Percentiles rank a stretch among this genome's conserved stretches.
Conservation (phyloP, 768 basidiomycete genomes). For the Suillus plorans region DNA sequence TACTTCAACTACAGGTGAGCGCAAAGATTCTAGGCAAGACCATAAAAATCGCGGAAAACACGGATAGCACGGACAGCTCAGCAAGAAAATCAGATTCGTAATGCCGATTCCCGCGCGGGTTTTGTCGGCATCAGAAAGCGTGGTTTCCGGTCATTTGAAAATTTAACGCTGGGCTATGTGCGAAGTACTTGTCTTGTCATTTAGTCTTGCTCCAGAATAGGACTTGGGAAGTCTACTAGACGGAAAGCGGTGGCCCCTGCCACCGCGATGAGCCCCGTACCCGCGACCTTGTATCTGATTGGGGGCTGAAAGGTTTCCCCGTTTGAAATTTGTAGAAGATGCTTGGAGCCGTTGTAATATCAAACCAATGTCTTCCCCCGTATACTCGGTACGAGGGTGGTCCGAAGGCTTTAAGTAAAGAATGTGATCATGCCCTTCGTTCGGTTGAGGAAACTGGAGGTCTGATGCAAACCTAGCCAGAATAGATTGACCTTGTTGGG, state of each 20-base stretch:
- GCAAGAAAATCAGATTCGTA: constrained; percentile 28
- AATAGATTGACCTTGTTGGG: constrained; percentile 57
- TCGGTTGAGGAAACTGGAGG: constrained; percentile 51
- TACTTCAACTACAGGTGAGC: constrained; percentile 54
- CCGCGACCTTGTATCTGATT: constrained; percentile 19
- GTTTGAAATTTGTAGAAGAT: constrained; percentile 23
- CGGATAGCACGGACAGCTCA: constrained; percentile 30
- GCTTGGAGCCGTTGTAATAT: constrained; percentile 50
- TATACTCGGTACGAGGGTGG: constrained; percentile 45
- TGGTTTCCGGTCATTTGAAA: constrained; percentile 1
- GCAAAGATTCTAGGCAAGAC: constrained; percentile 74
- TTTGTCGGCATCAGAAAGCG: not conserved
- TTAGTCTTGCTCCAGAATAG: constrained; percentile 4
- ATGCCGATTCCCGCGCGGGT: constrained; percentile 8
- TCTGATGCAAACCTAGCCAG: constrained; percentile 64
- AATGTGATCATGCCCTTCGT: constrained; percentile 70
- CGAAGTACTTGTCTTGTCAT: not conserved
- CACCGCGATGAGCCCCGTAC: constrained; percentile 18
- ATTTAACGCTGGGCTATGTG: not conserved
- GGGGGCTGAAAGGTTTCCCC: constrained; percentile 10
- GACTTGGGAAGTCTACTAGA: constrained; percentile 1
- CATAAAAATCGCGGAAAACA: constrained; percentile 46
- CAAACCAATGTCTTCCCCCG: constrained; percentile 47
- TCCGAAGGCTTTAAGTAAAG: constrained; percentile 36
- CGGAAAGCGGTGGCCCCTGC: constrained; percentile 3